Base-by-base conservation (phyloP, 148 eudicot genomes). In the Silene latifolia region DNA sequence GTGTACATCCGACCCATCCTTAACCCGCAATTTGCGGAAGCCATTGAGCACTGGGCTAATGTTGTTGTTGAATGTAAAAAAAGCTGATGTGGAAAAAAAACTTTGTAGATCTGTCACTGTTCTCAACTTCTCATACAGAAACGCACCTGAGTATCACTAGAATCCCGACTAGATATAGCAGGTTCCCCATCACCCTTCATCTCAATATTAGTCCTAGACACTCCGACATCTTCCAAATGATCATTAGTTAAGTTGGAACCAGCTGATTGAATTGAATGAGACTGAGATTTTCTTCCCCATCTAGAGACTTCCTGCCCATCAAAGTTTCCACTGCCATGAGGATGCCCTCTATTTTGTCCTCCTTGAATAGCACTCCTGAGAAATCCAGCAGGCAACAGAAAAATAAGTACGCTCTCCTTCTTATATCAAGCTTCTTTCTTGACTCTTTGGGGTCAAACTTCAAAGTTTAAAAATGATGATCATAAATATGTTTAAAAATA, bases 351-450 rank as follows among this genome's bases (percentile, higher is more conserved):
- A 68, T 77, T 79, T 67, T 82, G 93, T 54, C 79, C 74, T 66
- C 83, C 91, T 78, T 81, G 84, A 46, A 80, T 66, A 58, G 85
- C 53, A 79, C 83, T 83, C 90, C 98, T 95, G 89, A 29, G 74
- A 78, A 72, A 67, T 48, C 77, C 25, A 76, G 74, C 73, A 82
- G 77, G 71, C 42, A 51, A 67, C 24, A 68, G 20, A 5, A 4
- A 64, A 64, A 13, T 3, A 51, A 51, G 56, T 51, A 51, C 56
- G 13, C 17, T 9, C 44, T 1, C 44, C 44, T 39, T 39, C 9
- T 15, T 18, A 51, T 51, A 51, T 51, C 56, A 12, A 51, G 14
- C 18, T 51, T 51, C 18, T 9, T 51, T 9, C 56, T 51, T 14
- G 56, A 51, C 17, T 51, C 14, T 51, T 51, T 51, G 15, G 56